Conservation (phyloP, 2,329 filamentous ascomycete species). For the Cercospora janseana region DNA sequence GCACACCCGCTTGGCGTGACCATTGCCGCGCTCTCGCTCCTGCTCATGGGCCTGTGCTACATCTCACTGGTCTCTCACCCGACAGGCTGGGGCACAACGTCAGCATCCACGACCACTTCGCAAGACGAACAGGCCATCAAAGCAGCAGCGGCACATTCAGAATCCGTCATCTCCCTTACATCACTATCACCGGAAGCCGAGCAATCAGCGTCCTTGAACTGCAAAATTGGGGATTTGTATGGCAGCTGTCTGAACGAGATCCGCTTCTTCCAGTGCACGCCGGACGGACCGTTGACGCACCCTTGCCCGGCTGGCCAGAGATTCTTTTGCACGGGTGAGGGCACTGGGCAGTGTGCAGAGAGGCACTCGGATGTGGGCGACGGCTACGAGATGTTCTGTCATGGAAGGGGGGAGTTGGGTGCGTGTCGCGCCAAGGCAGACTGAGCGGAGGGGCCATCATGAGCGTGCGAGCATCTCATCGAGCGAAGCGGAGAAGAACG, state of each 20-base stretch:
- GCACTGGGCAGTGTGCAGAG: constrained; percentile 9
- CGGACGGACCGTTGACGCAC: constrained; percentile 12
- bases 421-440: constrained; percentile 2
- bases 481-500: too few species aligned
- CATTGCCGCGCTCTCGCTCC: constrained; percentile 8
- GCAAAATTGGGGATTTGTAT: constrained; percentile 15
- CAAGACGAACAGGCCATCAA: too few species aligned
- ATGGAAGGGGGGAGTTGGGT: constrained; percentile 14
- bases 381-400: constrained; percentile 13
- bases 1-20: not conserved
- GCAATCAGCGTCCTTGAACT: constrained; percentile 1
- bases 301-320: constrained; percentile 19
- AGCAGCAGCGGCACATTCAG: too few species aligned
- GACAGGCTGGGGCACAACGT: constrained; percentile 2
- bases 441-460: not conserved
- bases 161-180: too few species aligned
- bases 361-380: not conserved
- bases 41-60: constrained; percentile 13
- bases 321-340: constrained; percentile 16
- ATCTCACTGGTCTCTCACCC: constrained; percentile 10
- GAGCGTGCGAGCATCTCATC: too few species aligned
- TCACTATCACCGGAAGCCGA: not conserved
- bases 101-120: too few species aligned
- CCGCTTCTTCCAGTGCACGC: constrained; percentile 18
- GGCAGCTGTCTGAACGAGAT: constrained; percentile 16